Evolutionary conservation across 2,329 filamentous ascomycete genomes (phyloP).

Genomic region (Diaporthe ilicicola): DNA sequence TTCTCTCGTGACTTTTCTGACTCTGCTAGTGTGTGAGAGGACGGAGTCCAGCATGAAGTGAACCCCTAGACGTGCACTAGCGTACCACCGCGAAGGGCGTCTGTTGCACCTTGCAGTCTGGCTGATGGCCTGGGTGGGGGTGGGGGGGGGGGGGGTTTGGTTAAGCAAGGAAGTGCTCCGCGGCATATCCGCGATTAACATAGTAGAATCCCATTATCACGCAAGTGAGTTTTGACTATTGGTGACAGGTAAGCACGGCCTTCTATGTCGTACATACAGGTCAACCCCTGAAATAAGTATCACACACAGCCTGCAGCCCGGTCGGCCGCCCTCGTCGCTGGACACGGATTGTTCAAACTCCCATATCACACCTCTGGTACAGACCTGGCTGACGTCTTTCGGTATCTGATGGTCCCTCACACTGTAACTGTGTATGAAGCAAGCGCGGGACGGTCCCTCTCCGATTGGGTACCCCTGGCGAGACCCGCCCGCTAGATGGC

Average conservation of each 20-base stretch:
- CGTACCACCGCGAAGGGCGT: neutral
- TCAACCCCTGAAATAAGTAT: too few species aligned
- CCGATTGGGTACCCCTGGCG: neutral
- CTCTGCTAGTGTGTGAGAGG: neutral
- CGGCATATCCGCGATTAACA: slow-evolving; percentile 11
- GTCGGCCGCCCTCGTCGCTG: neutral
- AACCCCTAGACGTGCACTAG: slow-evolving; percentile 1
- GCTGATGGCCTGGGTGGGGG: neutral
- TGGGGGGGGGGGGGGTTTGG: too few species aligned
- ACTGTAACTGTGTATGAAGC: neutral
- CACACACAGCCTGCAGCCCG: neutral
- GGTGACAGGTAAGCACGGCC: neutral
- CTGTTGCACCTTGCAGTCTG: neutral
- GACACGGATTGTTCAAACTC: neutral
- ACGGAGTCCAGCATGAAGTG: neutral
- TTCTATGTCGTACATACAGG: too few species aligned
- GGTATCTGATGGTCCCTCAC: neutral
- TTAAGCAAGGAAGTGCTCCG: neutral
- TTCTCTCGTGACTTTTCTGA: neutral
- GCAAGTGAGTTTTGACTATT: neutral
- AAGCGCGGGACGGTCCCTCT: neutral
- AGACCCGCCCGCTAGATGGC: neutral
- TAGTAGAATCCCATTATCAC: neutral
- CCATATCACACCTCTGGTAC: neutral
- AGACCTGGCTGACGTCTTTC: slow-evolving; percentile 8